Evolutionary conservation across 352 stramenopile genomes (phyloP), one percentile per base, ranked within the genome.

Genomic region (Phytophthora hibernalis): DNA sequence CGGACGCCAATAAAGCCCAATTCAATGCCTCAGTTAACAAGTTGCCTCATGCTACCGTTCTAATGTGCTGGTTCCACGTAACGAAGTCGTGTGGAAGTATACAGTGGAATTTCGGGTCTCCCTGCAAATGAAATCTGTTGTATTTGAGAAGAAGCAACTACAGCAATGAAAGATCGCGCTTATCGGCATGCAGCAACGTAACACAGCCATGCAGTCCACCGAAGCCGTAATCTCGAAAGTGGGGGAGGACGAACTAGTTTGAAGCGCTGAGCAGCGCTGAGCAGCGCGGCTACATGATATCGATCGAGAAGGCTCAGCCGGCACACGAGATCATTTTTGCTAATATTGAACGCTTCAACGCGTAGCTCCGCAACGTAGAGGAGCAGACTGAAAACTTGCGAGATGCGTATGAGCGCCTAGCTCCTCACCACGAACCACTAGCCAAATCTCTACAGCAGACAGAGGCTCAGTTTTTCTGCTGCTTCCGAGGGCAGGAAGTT

Each of bases 81-180:
- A n/a, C n/a, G n/a, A n/a, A n/a, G n/a, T n/a, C n/a, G n/a, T n/a
- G n/a, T n/a, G n/a, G n/a, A n/a, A n/a, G n/a, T n/a, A n/a, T n/a
- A n/a, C n/a, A n/a, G n/a, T n/a, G n/a, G n/a, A n/a, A n/a, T n/a
- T n/a, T n/a, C n/a, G n/a, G n/a, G n/a, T n/a, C n/a, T n/a, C n/a
- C n/a, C n/a, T n/a, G 33, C 95, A 98, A 57, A 96, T 98, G 87
- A 91, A 98, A 24, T 74, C 87, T 7, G 95, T 98, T 45, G 79
- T 87, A 11, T 97, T 97, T 51, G 96, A 99, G 75, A 98, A 98
- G 76, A 98, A 97, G 70, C 93, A 98, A 62, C 72, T 98, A 11
- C 91, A 97, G 76, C 92, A 99, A 69, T 98, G 96, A 94, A 98
- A 98, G 66, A 95, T 89, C 64, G 91, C 92, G n/a, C 71, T 98